phyloP scores from a whole-genome alignment of 2,329 filamentous ascomycete species.

The Aspergillaceae sp. region DNA sequence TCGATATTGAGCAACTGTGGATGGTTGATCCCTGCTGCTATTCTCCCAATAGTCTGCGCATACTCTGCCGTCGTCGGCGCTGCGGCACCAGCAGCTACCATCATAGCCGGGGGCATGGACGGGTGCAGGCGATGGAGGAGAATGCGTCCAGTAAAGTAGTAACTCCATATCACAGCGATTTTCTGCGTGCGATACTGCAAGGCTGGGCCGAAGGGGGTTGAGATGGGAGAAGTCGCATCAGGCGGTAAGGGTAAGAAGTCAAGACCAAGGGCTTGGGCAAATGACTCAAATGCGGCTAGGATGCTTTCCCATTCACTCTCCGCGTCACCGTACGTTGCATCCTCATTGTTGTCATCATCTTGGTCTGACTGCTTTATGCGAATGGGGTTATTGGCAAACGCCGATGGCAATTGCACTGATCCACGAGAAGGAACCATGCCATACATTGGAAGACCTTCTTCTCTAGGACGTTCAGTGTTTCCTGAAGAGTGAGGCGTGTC shows the following conservation, averaged over 20 bases:
- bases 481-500: not conserved
- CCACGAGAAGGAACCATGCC: conserved; percentile 40
- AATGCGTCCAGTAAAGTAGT: conserved; percentile 78
- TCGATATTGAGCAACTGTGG: conserved; percentile 30
- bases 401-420: conserved; percentile 38
- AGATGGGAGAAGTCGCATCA: conserved; percentile 53
- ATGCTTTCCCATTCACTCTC: conserved; percentile 63
- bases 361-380: conserved; percentile 10
- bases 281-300: conserved; percentile 32
- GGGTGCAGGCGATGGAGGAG: conserved; percentile 76
- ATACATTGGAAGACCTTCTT: conserved; percentile 34
- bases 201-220: conserved; percentile 72
- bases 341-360: conserved; percentile 50
- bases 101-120: conserved; percentile 80
- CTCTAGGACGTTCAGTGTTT: not conserved
- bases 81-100: conserved; percentile 73
- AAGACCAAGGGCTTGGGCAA: conserved; percentile 54
- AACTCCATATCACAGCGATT: conserved; percentile 81
- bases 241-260: conserved; percentile 67
- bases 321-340: conserved; percentile 59
- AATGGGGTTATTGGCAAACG: conserved; percentile 43
- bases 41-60: conserved; percentile 69
- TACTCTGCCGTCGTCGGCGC: conserved; percentile 62
- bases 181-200: conserved; percentile 76
- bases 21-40: conserved; percentile 60